phyloP scores from a whole-genome alignment of 2,329 filamentous ascomycete species.

The Fusarium nanum region DNA sequence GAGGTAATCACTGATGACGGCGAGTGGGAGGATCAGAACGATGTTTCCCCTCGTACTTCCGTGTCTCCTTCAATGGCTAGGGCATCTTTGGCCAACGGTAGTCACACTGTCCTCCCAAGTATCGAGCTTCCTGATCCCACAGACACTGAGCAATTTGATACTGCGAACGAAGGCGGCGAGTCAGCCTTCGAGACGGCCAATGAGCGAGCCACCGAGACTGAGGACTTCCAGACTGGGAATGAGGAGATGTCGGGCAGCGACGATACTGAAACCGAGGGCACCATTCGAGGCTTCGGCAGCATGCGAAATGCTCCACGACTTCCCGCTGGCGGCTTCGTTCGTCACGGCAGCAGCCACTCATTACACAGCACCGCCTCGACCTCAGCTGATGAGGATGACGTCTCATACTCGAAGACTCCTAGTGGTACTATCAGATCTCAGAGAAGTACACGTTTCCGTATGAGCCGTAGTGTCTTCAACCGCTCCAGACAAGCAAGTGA shows the following conservation, averaged over 20 bases:
- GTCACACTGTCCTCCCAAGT: conserved; percentile 33
- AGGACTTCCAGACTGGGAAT: conserved; percentile 93
- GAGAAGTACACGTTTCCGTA: conserved; percentile 75
- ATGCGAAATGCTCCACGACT: conserved; percentile 58
- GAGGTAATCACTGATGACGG: conserved; percentile 84
- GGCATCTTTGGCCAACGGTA: conserved; percentile 39
- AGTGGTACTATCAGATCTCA: conserved; percentile 69
- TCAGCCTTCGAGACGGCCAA: conserved; percentile 76
- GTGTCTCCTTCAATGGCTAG: conserved; percentile 34
- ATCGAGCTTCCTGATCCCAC: conserved; percentile 44
- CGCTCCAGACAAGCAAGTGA: conserved; percentile 71
- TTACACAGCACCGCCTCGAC: conserved; percentile 91
- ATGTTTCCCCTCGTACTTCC: conserved; percentile 44
- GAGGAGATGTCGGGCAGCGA: conserved; percentile 82
- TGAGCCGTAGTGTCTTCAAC: conserved; percentile 70
- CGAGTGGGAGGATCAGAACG: conserved; percentile 86
- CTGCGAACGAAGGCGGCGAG: conserved; percentile 80
- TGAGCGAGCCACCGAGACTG: conserved; percentile 87
- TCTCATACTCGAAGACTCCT: conserved; percentile 69
- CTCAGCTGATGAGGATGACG: conserved; percentile 78
- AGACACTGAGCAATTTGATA: conserved; percentile 79
- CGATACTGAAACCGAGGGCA: conserved; percentile 90
- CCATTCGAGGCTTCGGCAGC: conserved; percentile 57
- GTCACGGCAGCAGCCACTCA: conserved; percentile 70
- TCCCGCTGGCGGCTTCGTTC: conserved; percentile 50